phyloP scores from a whole-genome alignment of 257 asterid genomes.

The Plectranthus barbatus region DNA sequence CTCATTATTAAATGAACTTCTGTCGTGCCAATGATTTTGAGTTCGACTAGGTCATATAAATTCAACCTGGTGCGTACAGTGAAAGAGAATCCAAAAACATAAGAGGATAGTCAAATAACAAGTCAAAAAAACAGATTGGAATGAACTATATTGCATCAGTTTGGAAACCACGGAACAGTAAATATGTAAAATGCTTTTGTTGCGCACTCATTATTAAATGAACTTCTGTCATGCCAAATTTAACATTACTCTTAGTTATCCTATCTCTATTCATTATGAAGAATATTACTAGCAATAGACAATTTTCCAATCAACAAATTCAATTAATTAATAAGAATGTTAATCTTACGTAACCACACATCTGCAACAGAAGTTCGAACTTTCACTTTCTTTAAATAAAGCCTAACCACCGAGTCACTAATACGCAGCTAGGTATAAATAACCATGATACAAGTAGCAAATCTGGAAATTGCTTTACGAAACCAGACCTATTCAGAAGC shows the following conservation, averaged over 20 bases:
- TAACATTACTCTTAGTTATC: too few species aligned
- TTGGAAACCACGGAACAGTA: neutral
- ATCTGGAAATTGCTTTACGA: too few species aligned
- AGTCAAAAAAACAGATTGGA: neutral
- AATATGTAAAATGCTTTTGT: neutral
- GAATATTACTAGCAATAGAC: too few species aligned
- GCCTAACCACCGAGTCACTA: neutral
- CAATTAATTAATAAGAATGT: too few species aligned
- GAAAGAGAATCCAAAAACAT: neutral
- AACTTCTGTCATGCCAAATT: too few species aligned
- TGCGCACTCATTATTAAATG: too few species aligned
- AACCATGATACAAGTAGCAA: too few species aligned
- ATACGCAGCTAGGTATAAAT: neutral
- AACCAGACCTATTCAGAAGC: constrained; percentile 63
- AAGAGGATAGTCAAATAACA: neutral
- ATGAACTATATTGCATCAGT: neutral
- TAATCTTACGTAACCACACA: too few species aligned
- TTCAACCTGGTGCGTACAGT: constrained; percentile 40
- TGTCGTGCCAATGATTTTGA: constrained; percentile 73
- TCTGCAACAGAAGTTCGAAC: neutral
- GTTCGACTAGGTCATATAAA: constrained; percentile 69
- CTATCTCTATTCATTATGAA: too few species aligned
- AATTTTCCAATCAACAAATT: too few species aligned
- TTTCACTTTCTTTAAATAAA: neutral
- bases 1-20: too few species aligned